Conservation (phyloP, 108 stramenopile genomes). For the Nitzschia palea region DNA sequence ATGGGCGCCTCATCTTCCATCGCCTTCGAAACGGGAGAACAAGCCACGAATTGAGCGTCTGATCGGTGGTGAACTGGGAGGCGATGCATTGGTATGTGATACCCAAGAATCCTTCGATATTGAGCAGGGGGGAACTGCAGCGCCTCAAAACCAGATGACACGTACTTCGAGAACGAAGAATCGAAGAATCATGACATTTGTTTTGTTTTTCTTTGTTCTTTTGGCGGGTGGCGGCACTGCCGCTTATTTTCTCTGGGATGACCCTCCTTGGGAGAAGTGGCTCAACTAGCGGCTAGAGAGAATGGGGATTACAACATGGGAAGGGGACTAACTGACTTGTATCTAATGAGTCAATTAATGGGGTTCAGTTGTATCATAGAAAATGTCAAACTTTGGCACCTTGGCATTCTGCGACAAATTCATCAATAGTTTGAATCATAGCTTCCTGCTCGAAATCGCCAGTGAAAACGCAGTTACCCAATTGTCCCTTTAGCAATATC, state of each 20-base stretch:
- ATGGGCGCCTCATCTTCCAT: conserved; percentile 14
- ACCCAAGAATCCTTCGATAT: not conserved
- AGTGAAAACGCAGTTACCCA: conserved; percentile 86
- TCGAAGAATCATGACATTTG: not conserved
- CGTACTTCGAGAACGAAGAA: too few species aligned
- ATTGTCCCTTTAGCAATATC: conserved; percentile 71
- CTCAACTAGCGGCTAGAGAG: not conserved
- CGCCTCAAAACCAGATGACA: too few species aligned
- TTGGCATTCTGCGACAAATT: conserved; percentile 77
- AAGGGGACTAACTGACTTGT: not conserved
- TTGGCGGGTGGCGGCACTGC: conserved; percentile 2
- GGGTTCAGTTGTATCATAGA: not conserved
- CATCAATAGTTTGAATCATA: conserved; percentile 84
- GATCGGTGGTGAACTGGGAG: not conserved
- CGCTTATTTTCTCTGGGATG: conserved; percentile 9
- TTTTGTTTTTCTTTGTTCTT: not conserved
- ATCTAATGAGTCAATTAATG: not conserved
- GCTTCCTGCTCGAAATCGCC: conserved; percentile 83
- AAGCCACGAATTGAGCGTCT: not conserved
- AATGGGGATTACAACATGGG: not conserved
- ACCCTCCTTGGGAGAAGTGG: conserved; percentile 5
- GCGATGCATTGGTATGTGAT: not conserved
- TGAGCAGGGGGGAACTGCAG: not conserved
- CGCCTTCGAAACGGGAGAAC: conserved; percentile 6
- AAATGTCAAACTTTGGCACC: conserved; percentile 18